A percentile compares a stretch with the other conserved stretches of the same genome.
These are phyloP conservation scores for Tylopilus rubrobrunneus DNA, from an alignment of 768 basidiomycete species.

Conservation along the genomic window DNA sequence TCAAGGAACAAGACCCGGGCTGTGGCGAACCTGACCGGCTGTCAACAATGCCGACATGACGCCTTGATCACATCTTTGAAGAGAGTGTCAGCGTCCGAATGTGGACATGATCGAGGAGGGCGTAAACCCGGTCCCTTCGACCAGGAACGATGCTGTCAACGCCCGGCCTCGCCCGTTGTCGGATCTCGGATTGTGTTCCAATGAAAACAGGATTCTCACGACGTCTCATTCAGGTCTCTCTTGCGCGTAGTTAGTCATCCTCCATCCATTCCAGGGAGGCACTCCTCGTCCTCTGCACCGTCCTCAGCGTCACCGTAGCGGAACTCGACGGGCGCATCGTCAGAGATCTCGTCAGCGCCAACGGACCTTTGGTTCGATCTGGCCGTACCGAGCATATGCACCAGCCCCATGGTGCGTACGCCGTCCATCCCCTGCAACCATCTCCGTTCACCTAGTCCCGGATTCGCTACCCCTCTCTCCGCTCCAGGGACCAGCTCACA, in stretches of 20 bases:
- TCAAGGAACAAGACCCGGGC: background rate
- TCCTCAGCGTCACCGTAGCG: slow-evolving; percentile 82
- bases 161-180: slow-evolving; percentile 28
- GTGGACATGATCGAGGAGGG: slow-evolving; percentile 45
- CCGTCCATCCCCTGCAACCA: too few species aligned
- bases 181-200: too few species aligned
- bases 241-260: too few species aligned
- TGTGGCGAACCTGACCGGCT: slow-evolving; percentile 40
- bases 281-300: slow-evolving; percentile 70
- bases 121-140: slow-evolving; percentile 58
- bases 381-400: slow-evolving; percentile 33
- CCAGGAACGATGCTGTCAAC: slow-evolving; percentile 47
- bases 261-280: too few species aligned
- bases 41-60: slow-evolving; percentile 67
- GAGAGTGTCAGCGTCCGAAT: background rate
- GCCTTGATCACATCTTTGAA: slow-evolving; percentile 62
- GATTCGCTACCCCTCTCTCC: slow-evolving; percentile 83
- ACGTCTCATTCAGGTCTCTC: too few species aligned
- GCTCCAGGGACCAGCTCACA: slow-evolving; percentile 81
- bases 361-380: slow-evolving; percentile 78
- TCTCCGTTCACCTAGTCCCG: slow-evolving; percentile 23
- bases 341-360: slow-evolving; percentile 66
- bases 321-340: slow-evolving; percentile 26
- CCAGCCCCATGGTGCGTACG: slow-evolving; percentile 80
- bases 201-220: too few species aligned